Conservation (phyloP, 148 eudicot genomes). For the Vaccinium vitisidaea region DNA sequence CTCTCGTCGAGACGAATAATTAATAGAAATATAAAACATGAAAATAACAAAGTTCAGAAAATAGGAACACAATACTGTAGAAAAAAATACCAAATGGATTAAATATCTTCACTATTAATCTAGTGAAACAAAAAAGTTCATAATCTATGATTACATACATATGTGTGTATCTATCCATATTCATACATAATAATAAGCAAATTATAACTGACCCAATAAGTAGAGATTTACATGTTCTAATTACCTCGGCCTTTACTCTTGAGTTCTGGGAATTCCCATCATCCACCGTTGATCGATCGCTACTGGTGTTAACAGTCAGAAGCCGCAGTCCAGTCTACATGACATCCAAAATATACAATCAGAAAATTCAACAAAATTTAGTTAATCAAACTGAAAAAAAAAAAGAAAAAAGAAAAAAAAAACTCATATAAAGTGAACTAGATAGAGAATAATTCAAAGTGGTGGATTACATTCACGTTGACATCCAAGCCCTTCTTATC, state of each 20-base stretch:
- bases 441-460: background rate
- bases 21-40: no score
- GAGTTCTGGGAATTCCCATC: conserved; percentile 38
- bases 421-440: background rate
- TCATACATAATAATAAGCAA: no score
- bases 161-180: no score
- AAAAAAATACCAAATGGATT: no score
- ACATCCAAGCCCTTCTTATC: conserved; percentile 19
- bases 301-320: conserved; percentile 47
- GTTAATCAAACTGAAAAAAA: background rate
- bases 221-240: background rate
- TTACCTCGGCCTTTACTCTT: conserved; percentile 46
- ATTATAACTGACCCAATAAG: no score
- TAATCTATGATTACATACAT: no score
- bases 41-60: no score
- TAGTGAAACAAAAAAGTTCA: no score
- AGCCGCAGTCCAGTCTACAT: conserved; percentile 51
- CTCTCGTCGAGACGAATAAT: no score
- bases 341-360: background rate
- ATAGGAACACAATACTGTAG: no score
- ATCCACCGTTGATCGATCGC: conserved; percentile 51
- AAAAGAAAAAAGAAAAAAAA: background rate
- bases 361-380: background rate
- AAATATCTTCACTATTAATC: no score
- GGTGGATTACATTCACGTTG: conserved; percentile 34